Evolutionary conservation across 306 rosid genomes (phyloP).

Genomic region (Rosa lucieae): DNA sequence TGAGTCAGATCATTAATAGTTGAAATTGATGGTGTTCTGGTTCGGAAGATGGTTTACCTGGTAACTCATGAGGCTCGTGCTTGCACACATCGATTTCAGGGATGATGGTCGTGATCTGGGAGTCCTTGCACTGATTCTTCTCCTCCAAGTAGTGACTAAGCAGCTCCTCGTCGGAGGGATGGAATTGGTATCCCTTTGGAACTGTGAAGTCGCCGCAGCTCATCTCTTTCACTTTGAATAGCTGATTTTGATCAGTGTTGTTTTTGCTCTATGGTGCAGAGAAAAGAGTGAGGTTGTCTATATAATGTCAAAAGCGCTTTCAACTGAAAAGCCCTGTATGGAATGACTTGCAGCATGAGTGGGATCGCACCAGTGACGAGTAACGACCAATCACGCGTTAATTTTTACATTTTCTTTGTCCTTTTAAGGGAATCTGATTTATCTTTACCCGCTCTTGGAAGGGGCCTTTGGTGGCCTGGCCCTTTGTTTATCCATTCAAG

Average conservation of each 20-base stretch:
- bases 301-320: not conserved
- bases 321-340: not conserved
- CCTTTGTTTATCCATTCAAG: constrained; percentile 29
- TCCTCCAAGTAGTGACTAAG: constrained; percentile 25
- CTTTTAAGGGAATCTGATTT: not conserved
- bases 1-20: not conserved
- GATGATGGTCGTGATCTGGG: constrained; percentile 15
- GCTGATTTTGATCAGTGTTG: not conserved
- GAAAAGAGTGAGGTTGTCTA: not conserved
- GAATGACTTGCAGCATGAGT: not conserved
- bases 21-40: too few species aligned
- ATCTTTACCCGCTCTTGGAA: not conserved
- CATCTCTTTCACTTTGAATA: constrained; percentile 9
- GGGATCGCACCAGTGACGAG: not conserved
- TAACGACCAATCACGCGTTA: not conserved
- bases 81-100: constrained; percentile 42
- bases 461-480: not conserved
- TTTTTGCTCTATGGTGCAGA: not conserved
- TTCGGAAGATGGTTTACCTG: constrained; percentile 28
- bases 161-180: constrained; percentile 65
- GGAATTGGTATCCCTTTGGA: constrained; percentile 51
- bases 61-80: constrained; percentile 55
- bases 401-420: not conserved
- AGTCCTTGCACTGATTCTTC: constrained; percentile 30
- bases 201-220: not conserved